Percentiles rank a stretch among this genome's conserved stretches.
These are phyloP conservation scores for Paramecium biaurelia DNA, from an alignment of 73 alveolate species.

Conservation along the genomic window DNA sequence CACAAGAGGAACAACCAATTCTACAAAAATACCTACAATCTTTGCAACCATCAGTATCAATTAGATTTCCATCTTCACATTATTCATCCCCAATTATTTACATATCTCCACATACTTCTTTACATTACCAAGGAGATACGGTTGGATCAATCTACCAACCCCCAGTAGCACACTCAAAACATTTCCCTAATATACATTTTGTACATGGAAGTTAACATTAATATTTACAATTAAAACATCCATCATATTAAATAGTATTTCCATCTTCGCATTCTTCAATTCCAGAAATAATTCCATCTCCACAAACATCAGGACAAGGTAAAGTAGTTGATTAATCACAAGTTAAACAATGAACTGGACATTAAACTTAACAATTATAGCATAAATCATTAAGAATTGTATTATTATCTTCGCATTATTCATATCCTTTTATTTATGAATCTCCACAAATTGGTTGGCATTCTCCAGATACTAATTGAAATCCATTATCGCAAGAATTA, in stretches of 20 bases:
- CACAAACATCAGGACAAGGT: too few species aligned
- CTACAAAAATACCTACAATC: neutral
- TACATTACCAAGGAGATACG: neutral
- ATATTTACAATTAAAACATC: neutral
- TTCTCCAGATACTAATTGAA: too few species aligned
- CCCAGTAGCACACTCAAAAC: neutral
- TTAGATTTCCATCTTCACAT: neutral
- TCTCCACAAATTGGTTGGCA: too few species aligned
- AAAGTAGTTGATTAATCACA: too few species aligned
- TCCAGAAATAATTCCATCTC: too few species aligned
- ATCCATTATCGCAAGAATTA: too few species aligned
- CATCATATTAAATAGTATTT: neutral
- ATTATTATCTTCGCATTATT: too few species aligned
- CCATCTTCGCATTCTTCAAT: neutral
- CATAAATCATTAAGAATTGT: too few species aligned
- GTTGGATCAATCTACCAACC: neutral
- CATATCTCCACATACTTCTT: neutral
- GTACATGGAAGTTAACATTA: neutral
- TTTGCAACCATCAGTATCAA: neutral
- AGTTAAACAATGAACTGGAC: too few species aligned
- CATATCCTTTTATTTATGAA: too few species aligned
- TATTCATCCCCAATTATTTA: neutral
- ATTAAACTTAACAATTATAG: too few species aligned
- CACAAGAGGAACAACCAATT: neutral
- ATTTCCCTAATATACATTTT: neutral